phyloP scores from a whole-genome alignment of 371 early-diverging fungal species.

The Lichtheimia ramosa region DNA sequence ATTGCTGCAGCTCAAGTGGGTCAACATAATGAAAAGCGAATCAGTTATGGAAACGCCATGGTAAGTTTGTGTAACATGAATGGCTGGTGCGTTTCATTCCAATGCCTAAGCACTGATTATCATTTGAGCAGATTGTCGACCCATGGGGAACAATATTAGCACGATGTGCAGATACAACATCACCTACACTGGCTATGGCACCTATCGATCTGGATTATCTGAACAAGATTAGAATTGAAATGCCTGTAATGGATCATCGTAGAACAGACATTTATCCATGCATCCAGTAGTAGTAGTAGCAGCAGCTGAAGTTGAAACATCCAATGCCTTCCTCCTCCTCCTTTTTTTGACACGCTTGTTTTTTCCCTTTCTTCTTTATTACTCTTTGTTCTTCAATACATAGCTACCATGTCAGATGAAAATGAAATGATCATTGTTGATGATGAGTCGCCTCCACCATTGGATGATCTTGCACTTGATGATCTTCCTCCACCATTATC shows the following conservation, averaged over 20 bases:
- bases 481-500: background rate
- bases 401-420: constrained; percentile 26
- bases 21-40: constrained; percentile 70
- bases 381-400: background rate
- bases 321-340: background rate
- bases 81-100: too few relatives aligned
- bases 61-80: constrained; percentile 28
- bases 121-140: constrained; percentile 34
- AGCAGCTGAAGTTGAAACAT: background rate
- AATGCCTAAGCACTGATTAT: background rate
- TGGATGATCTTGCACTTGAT: constrained; percentile 4
- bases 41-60: constrained; percentile 83
- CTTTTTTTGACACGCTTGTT: constrained; percentile 1
- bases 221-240: constrained; percentile 61
- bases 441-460: constrained; percentile 15
- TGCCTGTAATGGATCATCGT: constrained; percentile 76
- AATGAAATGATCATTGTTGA: constrained; percentile 22
- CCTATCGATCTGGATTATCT: constrained; percentile 65
- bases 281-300: background rate
- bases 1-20: constrained; percentile 82
- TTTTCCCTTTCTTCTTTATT: constrained; percentile 3
- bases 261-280: constrained; percentile 65
- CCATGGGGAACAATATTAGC: constrained; percentile 65
- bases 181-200: constrained; percentile 59
- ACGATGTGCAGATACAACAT: constrained; percentile 49